phyloP scores from a whole-genome alignment of 257 asterid species.

The Solanum chilense region DNA sequence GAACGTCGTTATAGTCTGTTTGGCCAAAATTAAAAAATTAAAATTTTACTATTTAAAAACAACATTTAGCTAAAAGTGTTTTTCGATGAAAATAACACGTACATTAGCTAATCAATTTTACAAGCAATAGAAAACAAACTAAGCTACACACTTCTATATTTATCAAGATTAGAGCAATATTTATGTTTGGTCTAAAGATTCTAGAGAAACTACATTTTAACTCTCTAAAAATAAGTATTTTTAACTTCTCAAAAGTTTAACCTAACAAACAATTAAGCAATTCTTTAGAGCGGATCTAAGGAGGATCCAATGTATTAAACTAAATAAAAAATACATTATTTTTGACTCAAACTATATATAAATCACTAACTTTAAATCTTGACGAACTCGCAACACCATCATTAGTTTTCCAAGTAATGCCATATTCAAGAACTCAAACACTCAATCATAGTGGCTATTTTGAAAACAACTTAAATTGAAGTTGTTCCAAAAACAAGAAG shows the following conservation, averaged over 20 bases:
- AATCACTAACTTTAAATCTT: neutral
- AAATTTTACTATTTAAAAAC: no score
- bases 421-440: neutral
- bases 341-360: neutral
- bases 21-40: neutral
- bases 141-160: no score
- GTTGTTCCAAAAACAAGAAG: neutral
- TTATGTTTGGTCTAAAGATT: no score
- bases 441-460: neutral
- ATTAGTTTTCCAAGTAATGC: neutral
- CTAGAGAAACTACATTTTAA: no score
- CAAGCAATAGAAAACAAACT: no score
- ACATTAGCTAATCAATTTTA: no score
- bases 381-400: neutral
- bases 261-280: neutral
- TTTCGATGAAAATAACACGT: no score
- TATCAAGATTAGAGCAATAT: no score
- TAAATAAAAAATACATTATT: neutral
- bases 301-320: no score
- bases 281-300: neutral
- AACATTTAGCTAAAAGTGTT: no score
- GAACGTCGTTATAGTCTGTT: neutral
- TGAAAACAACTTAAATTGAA: neutral
- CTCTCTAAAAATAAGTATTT: no score
- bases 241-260: neutral